Conservation (phyloP, 164 flowering plant species). For the Stephania cephalantha region DNA sequence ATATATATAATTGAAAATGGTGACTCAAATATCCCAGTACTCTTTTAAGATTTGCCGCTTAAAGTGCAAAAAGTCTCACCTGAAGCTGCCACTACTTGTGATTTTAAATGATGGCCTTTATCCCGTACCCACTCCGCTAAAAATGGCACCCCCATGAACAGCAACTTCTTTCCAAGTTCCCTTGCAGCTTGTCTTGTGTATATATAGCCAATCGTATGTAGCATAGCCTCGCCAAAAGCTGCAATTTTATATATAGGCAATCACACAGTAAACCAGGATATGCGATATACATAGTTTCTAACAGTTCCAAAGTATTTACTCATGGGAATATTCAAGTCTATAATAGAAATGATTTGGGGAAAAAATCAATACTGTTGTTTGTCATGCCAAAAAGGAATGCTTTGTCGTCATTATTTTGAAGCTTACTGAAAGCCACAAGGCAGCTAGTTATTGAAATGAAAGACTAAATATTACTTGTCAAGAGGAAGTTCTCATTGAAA, state of each 20-base stretch:
- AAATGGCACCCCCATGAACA: slow-evolving; percentile 77
- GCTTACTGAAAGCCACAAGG: background rate
- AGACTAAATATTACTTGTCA: background rate
- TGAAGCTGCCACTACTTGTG: slow-evolving; percentile 87
- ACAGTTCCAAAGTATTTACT: background rate
- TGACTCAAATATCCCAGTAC: background rate
- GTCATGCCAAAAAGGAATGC: background rate
- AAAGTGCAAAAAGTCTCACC: slow-evolving; percentile 30
- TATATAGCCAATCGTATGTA: slow-evolving; percentile 91
- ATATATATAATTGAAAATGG: background rate
- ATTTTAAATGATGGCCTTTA: slow-evolving; percentile 80
- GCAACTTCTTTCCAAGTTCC: slow-evolving; percentile 71
- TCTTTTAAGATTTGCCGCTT: background rate
- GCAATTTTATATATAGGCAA: background rate
- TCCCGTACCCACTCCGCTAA: slow-evolving; percentile 94
- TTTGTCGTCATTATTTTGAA: background rate
- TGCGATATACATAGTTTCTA: background rate
- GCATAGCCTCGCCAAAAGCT: slow-evolving; percentile 98
- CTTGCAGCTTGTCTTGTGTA: slow-evolving; percentile 83
- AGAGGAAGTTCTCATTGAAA: background rate
- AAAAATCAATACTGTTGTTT: background rate
- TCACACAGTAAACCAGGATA: background rate
- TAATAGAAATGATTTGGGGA: background rate
- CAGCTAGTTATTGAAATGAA: background rate
- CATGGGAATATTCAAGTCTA: background rate